Evolutionary conservation across 768 basidiomycete genomes (phyloP).

Genomic region (Mycena chlorophos): DNA sequence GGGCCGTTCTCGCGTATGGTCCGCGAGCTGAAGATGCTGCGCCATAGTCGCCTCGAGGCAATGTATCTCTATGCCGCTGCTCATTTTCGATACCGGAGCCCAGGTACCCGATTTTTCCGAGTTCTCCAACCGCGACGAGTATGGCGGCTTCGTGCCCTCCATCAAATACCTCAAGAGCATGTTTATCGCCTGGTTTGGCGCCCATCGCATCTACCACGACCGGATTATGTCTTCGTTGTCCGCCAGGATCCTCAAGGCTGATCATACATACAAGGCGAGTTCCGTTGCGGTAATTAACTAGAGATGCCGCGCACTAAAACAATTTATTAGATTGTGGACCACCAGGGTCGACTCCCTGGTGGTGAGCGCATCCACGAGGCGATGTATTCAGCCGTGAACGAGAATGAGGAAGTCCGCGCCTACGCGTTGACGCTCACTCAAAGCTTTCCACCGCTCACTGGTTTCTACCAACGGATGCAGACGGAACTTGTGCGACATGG

Average conservation of each 20-base stretch:
- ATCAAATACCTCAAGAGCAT: constrained; percentile 10
- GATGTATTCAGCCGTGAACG: neutral
- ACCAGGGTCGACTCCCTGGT: neutral
- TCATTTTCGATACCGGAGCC: constrained; percentile 2
- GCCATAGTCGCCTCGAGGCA: constrained; percentile 14
- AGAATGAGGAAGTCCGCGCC: neutral
- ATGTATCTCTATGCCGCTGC: constrained; percentile 20
- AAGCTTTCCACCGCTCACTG: neutral
- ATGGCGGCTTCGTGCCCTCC: constrained; percentile 8
- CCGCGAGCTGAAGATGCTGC: constrained; percentile 13
- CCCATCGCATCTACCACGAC: constrained; percentile 7
- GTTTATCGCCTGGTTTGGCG: constrained; percentile 9
- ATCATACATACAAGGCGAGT: constrained; percentile 13
- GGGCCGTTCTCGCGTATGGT: constrained; percentile 19
- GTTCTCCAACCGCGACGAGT: constrained; percentile 4
- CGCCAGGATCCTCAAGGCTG: neutral
- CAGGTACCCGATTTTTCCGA: constrained; percentile 5
- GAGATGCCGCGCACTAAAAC: neutral
- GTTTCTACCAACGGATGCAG: neutral
- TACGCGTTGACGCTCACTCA: neutral
- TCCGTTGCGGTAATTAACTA: neutral
- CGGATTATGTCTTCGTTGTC: constrained; percentile 7
- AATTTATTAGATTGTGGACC: neutral
- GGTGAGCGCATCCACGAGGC: neutral
- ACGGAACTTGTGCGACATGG: neutral